Conservation (phyloP, 306 rosid species). For the Cyamopsis tetragonoloba region DNA sequence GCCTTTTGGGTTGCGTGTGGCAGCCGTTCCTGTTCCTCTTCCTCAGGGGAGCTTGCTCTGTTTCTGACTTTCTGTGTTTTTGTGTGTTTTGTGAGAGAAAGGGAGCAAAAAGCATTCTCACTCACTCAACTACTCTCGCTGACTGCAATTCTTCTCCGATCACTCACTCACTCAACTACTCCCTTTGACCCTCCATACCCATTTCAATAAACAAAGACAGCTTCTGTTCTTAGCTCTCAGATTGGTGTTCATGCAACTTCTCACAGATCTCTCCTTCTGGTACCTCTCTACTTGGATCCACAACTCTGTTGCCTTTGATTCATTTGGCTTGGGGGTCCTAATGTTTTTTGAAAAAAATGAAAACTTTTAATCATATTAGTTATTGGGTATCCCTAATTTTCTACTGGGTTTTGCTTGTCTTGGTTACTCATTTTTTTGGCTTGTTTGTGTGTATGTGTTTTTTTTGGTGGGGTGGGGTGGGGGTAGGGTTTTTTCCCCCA, state of each 20-base stretch:
- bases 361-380: not conserved
- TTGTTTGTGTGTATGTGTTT: not conserved
- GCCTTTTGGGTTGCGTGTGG: conserved; percentile 20
- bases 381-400: conserved; percentile 2
- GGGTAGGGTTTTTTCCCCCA: not conserved
- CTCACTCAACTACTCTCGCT: not conserved
- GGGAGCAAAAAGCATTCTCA: not conserved
- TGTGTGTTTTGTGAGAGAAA: not conserved
- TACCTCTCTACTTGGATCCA: conserved; percentile 34
- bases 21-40: not conserved
- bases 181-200: conserved; percentile 17
- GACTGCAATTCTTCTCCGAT: not conserved
- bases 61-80: no score
- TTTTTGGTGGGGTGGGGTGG: no score
- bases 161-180: not conserved
- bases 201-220: no score
- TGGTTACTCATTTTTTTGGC: not conserved
- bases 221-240: not conserved
- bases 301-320: not conserved
- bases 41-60: not conserved
- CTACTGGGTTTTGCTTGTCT: not conserved
- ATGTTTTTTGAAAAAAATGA: not conserved
- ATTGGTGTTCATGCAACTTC: conserved; percentile 12
- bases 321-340: not conserved
- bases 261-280: conserved; percentile 45